A percentile compares a stretch with the other conserved stretches of the same genome.
Evolutionary conservation across 164 flowering plant species (phyloP).

Genomic region (Hamamelis virginiana): DNA sequence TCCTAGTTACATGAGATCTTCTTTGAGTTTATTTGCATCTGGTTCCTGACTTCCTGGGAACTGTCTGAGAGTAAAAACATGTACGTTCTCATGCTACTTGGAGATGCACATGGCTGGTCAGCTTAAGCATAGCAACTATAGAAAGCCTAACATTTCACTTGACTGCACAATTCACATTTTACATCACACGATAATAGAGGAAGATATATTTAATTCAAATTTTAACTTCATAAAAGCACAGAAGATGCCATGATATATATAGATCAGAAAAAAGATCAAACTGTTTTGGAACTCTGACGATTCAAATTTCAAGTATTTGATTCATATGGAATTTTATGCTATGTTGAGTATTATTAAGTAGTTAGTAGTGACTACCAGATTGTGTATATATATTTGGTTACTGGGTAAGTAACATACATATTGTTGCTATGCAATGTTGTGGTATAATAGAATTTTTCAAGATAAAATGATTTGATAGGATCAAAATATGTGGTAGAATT

Average conservation of each 20-base stretch:
- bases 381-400: too few species aligned
- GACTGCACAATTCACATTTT: background rate
- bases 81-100: background rate
- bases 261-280: too few species aligned
- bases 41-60: background rate
- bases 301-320: too few species aligned
- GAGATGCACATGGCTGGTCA: background rate
- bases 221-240: background rate
- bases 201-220: background rate
- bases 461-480: too few species aligned
- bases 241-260: background rate
- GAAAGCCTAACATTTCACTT: background rate
- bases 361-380: too few species aligned
- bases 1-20: background rate
- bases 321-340: too few species aligned
- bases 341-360: too few species aligned
- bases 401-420: too few species aligned
- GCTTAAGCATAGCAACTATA: background rate
- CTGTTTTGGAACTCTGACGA: too few species aligned
- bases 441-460: too few species aligned
- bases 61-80: background rate
- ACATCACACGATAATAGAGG: background rate
- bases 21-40: background rate
- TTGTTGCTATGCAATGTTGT: too few species aligned
- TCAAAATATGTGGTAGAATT: too few species aligned